These are phyloP conservation scores for Mycosphaerella sp. DNA, from an alignment of 2,329 filamentous ascomycete genomes.

Conservation along the genomic window DNA sequence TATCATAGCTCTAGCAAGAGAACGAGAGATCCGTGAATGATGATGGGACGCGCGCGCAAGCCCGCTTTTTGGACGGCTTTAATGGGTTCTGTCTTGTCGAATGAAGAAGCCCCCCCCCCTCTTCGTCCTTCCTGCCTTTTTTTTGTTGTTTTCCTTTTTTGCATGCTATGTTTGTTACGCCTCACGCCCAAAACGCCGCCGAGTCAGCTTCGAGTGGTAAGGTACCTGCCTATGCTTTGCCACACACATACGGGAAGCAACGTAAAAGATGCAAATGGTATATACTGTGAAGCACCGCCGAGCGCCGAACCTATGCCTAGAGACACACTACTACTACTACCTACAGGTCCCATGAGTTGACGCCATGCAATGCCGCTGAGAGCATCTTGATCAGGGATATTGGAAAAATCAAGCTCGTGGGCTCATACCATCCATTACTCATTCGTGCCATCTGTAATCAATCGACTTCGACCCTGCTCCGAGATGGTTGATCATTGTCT, in stretches of 20 bases:
- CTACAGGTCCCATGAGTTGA: not conserved
- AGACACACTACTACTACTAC: not conserved
- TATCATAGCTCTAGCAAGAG: no score
- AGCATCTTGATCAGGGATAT: not conserved
- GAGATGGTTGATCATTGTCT: no score
- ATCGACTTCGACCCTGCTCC: no score
- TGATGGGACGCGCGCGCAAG: no score
- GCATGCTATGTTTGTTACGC: no score
- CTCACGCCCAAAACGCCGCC: no score
- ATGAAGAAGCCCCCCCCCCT: no score
- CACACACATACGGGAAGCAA: not conserved
- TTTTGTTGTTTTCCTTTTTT: no score
- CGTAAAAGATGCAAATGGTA: not conserved
- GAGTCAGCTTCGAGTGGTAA: not conserved
- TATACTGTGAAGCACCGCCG: not conserved
- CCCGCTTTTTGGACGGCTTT: no score
- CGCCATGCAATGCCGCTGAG: conserved; percentile 5
- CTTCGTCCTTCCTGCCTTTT: no score
- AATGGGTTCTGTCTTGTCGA: no score
- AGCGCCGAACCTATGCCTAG: not conserved
- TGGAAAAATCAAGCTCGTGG: conserved; percentile 1
- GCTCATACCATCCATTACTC: not conserved
- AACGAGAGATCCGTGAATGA: no score
- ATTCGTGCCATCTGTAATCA: not conserved
- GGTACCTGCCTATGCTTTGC: not conserved